A percentile compares a stretch with the other conserved stretches of the same genome.
Evolutionary conservation across 345 rosid genomes (phyloP).

Genomic region (Combretum micranthum): DNA sequence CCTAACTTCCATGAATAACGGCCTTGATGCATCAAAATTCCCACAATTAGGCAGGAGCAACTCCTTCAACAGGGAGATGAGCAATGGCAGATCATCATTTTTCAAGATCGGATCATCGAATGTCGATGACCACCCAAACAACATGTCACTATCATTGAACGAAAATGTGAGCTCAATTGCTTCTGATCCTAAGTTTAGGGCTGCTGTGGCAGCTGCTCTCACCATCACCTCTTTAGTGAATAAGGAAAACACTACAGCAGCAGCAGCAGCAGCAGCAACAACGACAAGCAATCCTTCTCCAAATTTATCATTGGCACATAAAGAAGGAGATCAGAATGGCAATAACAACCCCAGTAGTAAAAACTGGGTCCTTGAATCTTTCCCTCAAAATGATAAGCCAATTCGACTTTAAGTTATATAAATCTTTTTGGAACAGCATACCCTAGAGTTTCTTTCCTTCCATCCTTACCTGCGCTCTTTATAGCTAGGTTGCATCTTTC

Average conservation of each 20-base stretch:
- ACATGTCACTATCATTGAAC: background rate
- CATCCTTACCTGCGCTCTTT: too few relatives aligned
- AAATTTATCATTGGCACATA: background rate
- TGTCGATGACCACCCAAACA: too few relatives aligned
- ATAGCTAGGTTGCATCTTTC: too few relatives aligned
- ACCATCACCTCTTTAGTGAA: constrained; percentile 26
- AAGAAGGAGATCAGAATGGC: constrained; percentile 17
- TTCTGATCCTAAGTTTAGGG: constrained; percentile 51
- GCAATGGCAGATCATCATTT: background rate
- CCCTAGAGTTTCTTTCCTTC: too few relatives aligned
- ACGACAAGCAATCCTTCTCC: background rate
- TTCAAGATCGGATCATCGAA: background rate
- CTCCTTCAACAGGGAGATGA: background rate
- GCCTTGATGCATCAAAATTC: background rate
- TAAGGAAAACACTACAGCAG: constrained; percentile 19
- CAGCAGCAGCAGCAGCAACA: background rate
- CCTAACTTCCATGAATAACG: constrained; percentile 14
- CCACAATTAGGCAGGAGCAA: constrained; percentile 6
- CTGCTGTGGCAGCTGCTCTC: constrained; percentile 47
- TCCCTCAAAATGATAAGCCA: constrained; percentile 13
- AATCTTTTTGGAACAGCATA: too few relatives aligned
- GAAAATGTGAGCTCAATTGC: constrained; percentile 31
- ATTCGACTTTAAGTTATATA: constrained; percentile 2
- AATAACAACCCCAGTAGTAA: constrained; percentile 2
- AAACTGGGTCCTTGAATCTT: constrained; percentile 19